phyloP scores from a whole-genome alignment of 2,329 filamentous ascomycete species.

The Hypomyces perniciosus region DNA sequence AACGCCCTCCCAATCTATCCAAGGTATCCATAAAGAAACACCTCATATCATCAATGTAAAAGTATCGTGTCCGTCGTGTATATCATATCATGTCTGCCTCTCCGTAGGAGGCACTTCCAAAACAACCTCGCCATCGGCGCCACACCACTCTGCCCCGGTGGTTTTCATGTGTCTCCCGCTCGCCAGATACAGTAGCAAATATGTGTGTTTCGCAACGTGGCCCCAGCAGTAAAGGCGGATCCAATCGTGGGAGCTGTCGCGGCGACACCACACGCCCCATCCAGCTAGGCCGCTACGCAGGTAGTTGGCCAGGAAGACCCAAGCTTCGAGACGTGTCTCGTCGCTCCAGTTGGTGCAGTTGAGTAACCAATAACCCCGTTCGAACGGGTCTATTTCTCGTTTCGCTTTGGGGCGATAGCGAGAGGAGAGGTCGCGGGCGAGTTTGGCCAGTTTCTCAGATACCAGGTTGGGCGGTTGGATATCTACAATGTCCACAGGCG shows the following conservation, averaged over 20 bases:
- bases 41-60: too few species aligned
- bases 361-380: slow-evolving; percentile 75
- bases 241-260: slow-evolving; percentile 33
- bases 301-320: slow-evolving; percentile 56
- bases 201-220: slow-evolving; percentile 64
- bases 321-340: slow-evolving; percentile 46
- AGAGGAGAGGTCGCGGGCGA: slow-evolving; percentile 43
- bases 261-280: slow-evolving; percentile 59
- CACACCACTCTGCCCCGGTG: slow-evolving; percentile 60
- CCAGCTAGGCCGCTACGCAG: slow-evolving; percentile 55
- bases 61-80: too few species aligned
- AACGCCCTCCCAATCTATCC: too few species aligned
- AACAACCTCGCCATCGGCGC: slow-evolving; percentile 51
- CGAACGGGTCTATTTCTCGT: slow-evolving; percentile 44
- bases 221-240: slow-evolving; percentile 76
- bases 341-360: slow-evolving; percentile 50
- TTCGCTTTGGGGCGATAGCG: slow-evolving; percentile 44
- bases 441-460: slow-evolving; percentile 48
- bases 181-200: slow-evolving; percentile 67
- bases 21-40: too few species aligned
- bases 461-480: slow-evolving; percentile 47
- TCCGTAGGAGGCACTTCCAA: slow-evolving; percentile 30
- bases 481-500: slow-evolving; percentile 41
- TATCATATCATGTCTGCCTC: slow-evolving; percentile 7
- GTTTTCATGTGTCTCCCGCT: slow-evolving; percentile 57